These are phyloP conservation scores for Venturia asperata DNA, from an alignment of 2,329 filamentous ascomycete genomes.

Conservation along the genomic window DNA sequence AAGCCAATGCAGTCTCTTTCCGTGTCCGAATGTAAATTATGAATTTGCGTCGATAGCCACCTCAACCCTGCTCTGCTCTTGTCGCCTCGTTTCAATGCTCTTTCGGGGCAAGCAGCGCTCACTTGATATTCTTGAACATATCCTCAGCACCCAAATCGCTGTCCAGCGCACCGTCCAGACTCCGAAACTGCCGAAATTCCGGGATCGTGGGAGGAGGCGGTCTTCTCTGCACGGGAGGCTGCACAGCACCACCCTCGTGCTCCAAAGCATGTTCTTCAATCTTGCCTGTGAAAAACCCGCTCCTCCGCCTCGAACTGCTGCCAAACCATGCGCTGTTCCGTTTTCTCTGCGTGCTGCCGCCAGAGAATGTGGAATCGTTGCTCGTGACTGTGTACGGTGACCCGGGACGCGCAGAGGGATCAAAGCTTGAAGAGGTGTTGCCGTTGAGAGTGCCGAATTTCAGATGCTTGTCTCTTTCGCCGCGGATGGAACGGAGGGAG, in stretches of 20 bases:
- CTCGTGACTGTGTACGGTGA: constrained; percentile 23
- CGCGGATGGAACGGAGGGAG: constrained; percentile 27
- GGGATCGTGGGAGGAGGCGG: constrained; percentile 36
- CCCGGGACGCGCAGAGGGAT: constrained; percentile 14
- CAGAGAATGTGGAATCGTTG: constrained; percentile 21
- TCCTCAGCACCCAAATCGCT: constrained; percentile 32
- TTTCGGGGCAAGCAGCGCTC: background rate
- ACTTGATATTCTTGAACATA: constrained; percentile 37
- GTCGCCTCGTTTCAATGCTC: background rate
- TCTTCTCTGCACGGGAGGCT: constrained; percentile 25
- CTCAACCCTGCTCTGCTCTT: background rate
- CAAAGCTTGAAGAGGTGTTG: background rate
- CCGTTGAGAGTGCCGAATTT: constrained; percentile 5
- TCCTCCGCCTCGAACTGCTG: constrained; percentile 29
- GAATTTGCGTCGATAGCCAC: background rate
- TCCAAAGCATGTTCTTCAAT: constrained; percentile 25
- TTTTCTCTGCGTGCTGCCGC: constrained; percentile 28
- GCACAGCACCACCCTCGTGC: constrained; percentile 25
- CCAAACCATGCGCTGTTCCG: constrained; percentile 32
- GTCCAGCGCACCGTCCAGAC: constrained; percentile 25
- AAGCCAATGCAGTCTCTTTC: background rate
- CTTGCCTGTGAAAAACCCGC: constrained; percentile 29
- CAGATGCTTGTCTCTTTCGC: constrained; percentile 9
- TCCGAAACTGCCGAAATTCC: constrained; percentile 32
- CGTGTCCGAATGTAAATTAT: background rate